Evolutionary conservation across 208 protist genomes (phyloP).

Genomic region (Leishmania gerbilli): DNA sequence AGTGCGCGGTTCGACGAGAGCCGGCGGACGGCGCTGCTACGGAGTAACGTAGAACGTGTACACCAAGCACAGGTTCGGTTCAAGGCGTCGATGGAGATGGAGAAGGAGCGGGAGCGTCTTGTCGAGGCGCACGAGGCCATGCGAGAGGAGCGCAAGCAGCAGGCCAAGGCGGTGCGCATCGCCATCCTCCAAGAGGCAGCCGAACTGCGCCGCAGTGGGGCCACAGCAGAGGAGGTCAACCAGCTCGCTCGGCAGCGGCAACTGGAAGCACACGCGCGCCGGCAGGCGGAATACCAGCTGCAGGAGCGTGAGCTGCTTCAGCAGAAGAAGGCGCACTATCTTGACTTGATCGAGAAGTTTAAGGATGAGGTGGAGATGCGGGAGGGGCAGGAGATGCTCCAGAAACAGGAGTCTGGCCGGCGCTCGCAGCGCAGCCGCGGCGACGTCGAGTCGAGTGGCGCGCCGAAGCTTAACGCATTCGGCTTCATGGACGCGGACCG

Average conservation of each 20-base stretch:
- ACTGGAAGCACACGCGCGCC: constrained; percentile 54
- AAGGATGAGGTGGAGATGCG: constrained; percentile 69
- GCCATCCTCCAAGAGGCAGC: constrained; percentile 59
- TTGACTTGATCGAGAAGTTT: constrained; percentile 73
- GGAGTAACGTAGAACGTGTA: constrained; percentile 70
- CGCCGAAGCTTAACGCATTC: constrained; percentile 45
- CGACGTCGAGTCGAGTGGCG: background rate
- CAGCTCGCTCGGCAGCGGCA: constrained; percentile 49
- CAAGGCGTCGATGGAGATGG: constrained; percentile 83
- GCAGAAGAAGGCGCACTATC: constrained; percentile 51
- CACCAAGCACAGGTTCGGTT: constrained; percentile 87
- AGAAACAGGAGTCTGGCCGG: constrained; percentile 12
- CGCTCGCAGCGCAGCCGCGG: constrained; percentile 9
- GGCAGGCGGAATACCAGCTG: constrained; percentile 74
- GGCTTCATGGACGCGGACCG: constrained; percentile 70
- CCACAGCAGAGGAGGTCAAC: constrained; percentile 46
- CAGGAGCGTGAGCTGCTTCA: constrained; percentile 63
- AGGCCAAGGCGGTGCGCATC: constrained; percentile 53
- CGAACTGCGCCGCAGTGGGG: constrained; percentile 56
- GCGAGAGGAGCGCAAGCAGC: constrained; percentile 49
- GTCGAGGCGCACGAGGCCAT: constrained; percentile 77
- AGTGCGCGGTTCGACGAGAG: constrained; percentile 71
- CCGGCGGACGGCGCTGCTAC: constrained; percentile 59
- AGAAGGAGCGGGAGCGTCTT: constrained; percentile 74
- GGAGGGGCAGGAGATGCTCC: constrained; percentile 71